These are phyloP conservation scores for Paramecium biaurelia DNA, from an alignment of 73 alveolate species.

Conservation along the genomic window DNA sequence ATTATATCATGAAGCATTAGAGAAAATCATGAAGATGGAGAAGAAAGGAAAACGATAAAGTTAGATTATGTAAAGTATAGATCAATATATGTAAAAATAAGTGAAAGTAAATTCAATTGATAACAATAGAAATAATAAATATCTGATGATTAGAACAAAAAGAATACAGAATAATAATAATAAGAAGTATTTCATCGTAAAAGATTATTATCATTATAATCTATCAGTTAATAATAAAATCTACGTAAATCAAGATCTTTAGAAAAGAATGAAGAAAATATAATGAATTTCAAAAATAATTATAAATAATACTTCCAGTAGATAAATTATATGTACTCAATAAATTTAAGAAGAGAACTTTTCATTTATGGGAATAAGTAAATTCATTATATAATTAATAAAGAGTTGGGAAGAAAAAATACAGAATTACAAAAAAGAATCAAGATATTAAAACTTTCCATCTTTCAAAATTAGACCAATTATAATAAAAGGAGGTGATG, in stretches of 20 bases:
- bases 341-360: not conserved
- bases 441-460: conserved; percentile 64
- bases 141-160: not conserved
- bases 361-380: conserved; percentile 56
- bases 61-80: not conserved
- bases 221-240: not conserved
- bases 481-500: conserved; percentile 88
- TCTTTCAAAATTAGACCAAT: conserved; percentile 82
- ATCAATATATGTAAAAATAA: not conserved
- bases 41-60: conserved; percentile 36
- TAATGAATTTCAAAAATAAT: not conserved
- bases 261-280: not conserved
- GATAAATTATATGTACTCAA: not conserved
- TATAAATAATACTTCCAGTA: not conserved
- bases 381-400: not conserved
- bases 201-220: not conserved
- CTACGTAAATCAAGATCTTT: not conserved
- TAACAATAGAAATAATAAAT: not conserved
- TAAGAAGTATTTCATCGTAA: not conserved
- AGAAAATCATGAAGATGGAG: conserved; percentile 42
- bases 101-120: not conserved
- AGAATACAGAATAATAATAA: not conserved
- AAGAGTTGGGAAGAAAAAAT: conserved; percentile 66
- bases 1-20: conserved; percentile 1
- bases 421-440: conserved; percentile 57